Evolutionary conservation across 208 protist genomes (phyloP).

Genomic region (Polymyxa betae): DNA sequence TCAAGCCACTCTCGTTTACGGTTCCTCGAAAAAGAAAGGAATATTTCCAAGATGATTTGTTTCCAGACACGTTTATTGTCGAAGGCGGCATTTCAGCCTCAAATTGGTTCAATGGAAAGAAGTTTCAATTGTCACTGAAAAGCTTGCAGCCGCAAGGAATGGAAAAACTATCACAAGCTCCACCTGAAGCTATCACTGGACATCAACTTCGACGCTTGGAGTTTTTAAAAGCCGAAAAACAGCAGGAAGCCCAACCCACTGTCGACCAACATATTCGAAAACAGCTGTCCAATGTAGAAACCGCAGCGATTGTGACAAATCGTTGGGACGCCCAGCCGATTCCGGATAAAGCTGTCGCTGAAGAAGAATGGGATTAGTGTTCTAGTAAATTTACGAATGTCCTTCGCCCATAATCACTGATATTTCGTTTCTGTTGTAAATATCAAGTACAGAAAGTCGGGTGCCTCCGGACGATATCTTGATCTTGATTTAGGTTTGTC

Average conservation of each 20-base stretch:
- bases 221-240: background rate
- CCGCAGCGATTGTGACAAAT: background rate
- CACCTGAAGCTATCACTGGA: background rate
- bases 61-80: background rate
- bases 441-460: too few species aligned
- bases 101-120: background rate
- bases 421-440: too few species aligned
- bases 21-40: slow-evolving; percentile 29
- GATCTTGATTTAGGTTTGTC: too few species aligned
- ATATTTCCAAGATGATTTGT: slow-evolving; percentile 48
- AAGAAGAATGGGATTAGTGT: slow-evolving; percentile 29
- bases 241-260: background rate
- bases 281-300: background rate
- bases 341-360: background rate
- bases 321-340: slow-evolving; percentile 14
- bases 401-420: background rate
- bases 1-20: slow-evolving; percentile 1
- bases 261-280: background rate
- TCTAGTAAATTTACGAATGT: background rate
- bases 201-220: background rate
- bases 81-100: background rate
- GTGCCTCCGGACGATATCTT: too few species aligned
- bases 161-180: background rate
- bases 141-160: background rate
- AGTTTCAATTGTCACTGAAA: background rate